Base-by-base conservation (phyloP, 306 rosid species). In the Potentilla sterilis region DNA sequence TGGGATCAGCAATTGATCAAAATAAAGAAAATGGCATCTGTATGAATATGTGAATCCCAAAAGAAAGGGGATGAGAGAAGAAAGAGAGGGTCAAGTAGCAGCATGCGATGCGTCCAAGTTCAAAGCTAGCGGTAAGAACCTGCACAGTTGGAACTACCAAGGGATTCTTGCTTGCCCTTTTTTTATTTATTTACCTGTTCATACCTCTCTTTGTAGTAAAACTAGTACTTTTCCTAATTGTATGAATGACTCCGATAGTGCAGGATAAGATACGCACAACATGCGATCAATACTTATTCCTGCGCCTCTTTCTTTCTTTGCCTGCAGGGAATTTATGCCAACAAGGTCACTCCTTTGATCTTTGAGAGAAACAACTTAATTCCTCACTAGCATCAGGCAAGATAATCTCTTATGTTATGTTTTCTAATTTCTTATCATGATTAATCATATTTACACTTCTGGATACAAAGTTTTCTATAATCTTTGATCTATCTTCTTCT, bases 81-180 rank as follows among this genome's bases (percentile, higher is more conserved):
- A 42, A 12, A 14, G 52, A 47, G 52, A 47, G 15, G 58, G 61
- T n/a, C 61, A 54, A 54, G 62, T 28, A 13, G 13, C 3, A 18
- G 15, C 75, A 71, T 71, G 64, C 32, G 42, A n/a, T 12, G 47
- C 64, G 75, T 72, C 66, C 52, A 55, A 72, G 15, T 40, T 49
- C 18, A 18, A 19, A 37, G 14, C n/a, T 54, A 21, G 76, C 19
- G 77, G 69, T 43, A 43, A 43, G 43, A 59, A 74, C 7, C 58
- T 44, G 21, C 44, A 54, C 77, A 74, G 58, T 43, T 74, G 77
- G 77, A 74, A 59, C 44, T 58, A 59, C 40, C 58, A 74, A 74
- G 76, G 13, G 55, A 73, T 24, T 58, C 18, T 22, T 73, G 77
- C 55, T 73, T 24, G 13, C 21, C 51, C 46, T 40, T 65, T 8